A percentile compares a stretch with the other conserved stretches of the same genome.
These are phyloP conservation scores for Diaporthe sp. DNA, from an alignment of 2,329 filamentous ascomycete genomes.

Conservation along the genomic window DNA sequence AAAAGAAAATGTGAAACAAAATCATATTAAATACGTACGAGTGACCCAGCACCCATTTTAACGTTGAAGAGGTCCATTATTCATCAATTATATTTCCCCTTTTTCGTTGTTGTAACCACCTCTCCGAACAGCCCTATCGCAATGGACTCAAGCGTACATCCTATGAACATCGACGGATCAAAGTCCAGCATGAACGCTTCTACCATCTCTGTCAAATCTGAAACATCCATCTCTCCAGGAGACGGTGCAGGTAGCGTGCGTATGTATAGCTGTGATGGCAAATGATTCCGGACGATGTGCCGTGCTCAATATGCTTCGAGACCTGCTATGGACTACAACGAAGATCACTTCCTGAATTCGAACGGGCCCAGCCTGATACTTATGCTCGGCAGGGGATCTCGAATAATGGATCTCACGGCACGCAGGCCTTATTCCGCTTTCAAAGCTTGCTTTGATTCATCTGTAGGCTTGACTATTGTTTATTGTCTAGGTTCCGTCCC, in stretches of 20 bases:
- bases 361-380: neutral
- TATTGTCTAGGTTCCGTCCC: neutral
- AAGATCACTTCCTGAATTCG: neutral
- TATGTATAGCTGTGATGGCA: neutral
- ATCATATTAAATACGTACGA: too few relatives aligned
- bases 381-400: neutral
- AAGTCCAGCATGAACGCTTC: constrained; percentile 14
- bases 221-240: constrained; percentile 10
- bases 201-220: neutral
- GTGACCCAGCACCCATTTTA: neutral
- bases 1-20: too few relatives aligned
- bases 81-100: neutral
- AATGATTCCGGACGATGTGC: neutral
- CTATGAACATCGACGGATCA: constrained; percentile 7
- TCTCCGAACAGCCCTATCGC: constrained; percentile 1
- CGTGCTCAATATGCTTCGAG: neutral
- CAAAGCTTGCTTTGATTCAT: neutral
- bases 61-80: neutral
- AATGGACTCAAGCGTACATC: constrained; percentile 7
- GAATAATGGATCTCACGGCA: neutral
- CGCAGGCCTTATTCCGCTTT: neutral
- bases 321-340: neutral
- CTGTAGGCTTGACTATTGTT: neutral
- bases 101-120: neutral
- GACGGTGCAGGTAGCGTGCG: neutral